Base-by-base conservation (phyloP, 2,329 filamentous ascomycete genomes). In the Pestalotiopsis fici region DNA sequence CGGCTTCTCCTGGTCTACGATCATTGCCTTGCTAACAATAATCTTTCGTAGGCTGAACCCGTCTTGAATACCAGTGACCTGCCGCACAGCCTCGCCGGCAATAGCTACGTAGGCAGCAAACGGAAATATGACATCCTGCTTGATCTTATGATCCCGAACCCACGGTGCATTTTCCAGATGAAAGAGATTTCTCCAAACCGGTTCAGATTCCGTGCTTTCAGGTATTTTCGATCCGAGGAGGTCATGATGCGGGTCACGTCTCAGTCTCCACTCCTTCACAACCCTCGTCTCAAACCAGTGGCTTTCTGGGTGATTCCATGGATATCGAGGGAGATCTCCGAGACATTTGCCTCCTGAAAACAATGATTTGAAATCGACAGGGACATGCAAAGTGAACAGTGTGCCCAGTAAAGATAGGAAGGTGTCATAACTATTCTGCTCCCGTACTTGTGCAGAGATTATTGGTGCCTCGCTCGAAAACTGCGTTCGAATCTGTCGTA, bases 101-200 rank as follows among this genome's bases (percentile, higher is more conserved):
- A 85, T 83, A 7, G 77, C 74, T 1, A 85, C 65, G 66, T 82
- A 85, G 0, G 76, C 83, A 0, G 83, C 79, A 2, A 70, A 77
- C 0, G 85, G 84, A 54, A 83, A 83, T 1, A 86, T 72, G 2
- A 81, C 71, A 6, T 80, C 72, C 0, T 73, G 73, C 1, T 78
- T 73, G 1, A 87, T 68, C 23, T 74, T 74, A 68, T 88, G 83
- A 57, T 84, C 81, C 0, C 70, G 69, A 2, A 86, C 65, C 85
- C 85, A 87, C 0, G 82, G 78, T 0, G 79, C 67, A 31, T 85
- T 77, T 0, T 74, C 73, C 1, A 80, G 65, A 2, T 75, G 72
- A 0, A 86, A 69, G 2, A 82, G 59, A 56, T 82, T 83, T 1
- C 81, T 72, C 81, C 82, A 87, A 0, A 68, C 63, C 0, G 82